A percentile compares a stretch with the other conserved stretches of the same genome.
These are phyloP conservation scores for Calonectria henricotiae DNA, from an alignment of 2,329 filamentous ascomycete species.

Conservation along the genomic window DNA sequence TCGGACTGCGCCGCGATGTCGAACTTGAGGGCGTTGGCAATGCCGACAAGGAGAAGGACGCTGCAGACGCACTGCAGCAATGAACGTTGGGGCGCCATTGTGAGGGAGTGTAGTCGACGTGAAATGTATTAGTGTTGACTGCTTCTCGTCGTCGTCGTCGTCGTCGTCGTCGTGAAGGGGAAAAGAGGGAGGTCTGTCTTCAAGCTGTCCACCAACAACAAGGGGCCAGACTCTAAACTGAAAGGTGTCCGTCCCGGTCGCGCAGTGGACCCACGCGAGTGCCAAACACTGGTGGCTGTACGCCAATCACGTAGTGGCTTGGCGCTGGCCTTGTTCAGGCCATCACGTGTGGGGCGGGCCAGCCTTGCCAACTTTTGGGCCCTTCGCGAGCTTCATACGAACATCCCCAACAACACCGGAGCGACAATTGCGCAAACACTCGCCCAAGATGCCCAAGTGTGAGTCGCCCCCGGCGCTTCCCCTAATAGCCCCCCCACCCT, in stretches of 20 bases:
- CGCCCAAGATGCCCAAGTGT: constrained; percentile 89
- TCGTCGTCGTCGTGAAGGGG: constrained; percentile 22
- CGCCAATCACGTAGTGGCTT: constrained; percentile 45
- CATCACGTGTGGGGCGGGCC: constrained; percentile 54
- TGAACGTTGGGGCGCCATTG: constrained; percentile 68
- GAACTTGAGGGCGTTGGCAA: constrained; percentile 87
- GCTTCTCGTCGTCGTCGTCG: constrained; percentile 32
- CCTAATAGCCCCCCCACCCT: constrained; percentile 13
- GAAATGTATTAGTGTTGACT: constrained; percentile 9
- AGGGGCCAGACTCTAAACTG: constrained; percentile 49
- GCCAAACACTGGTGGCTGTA: constrained; percentile 26
- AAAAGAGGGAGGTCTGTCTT: constrained; percentile 40
- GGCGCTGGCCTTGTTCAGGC: constrained; percentile 47
- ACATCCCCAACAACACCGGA: constrained; percentile 33
- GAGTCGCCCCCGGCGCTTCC: constrained; percentile 62
- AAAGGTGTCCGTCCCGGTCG: constrained; percentile 57
- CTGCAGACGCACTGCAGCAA: constrained; percentile 74
- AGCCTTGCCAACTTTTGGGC: constrained; percentile 52
- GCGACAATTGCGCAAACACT: constrained; percentile 38
- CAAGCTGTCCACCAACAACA: constrained; percentile 36
- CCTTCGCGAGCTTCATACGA: constrained; percentile 39
- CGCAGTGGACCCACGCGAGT: constrained; percentile 47
- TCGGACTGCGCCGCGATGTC: constrained; percentile 82
- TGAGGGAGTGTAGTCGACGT: constrained; percentile 29
- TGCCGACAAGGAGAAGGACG: constrained; percentile 70